Evolutionary conservation across 2,329 filamentous ascomycete genomes (phyloP).

Genomic region (Apiospora malaysiana): DNA sequence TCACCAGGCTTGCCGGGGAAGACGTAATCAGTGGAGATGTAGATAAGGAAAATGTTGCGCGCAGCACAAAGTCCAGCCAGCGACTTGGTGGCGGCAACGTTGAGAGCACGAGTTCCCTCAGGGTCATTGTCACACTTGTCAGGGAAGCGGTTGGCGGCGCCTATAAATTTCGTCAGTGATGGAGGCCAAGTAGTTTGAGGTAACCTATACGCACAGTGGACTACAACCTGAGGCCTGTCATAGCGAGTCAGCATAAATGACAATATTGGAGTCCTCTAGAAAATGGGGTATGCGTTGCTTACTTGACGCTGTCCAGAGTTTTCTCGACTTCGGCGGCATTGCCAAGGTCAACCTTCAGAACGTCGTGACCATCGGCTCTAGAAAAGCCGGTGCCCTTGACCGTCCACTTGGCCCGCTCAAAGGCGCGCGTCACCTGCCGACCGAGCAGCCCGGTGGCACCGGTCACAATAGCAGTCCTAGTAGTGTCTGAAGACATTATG

Average conservation of each 20-base stretch:
- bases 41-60: conserved; percentile 69
- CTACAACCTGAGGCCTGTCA: conserved; percentile 73
- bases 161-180: conserved; percentile 48
- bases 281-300: conserved; percentile 34
- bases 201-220: conserved; percentile 70
- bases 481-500: conserved; percentile 7
- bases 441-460: conserved; percentile 86
- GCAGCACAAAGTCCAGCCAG: conserved; percentile 71
- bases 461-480: conserved; percentile 62
- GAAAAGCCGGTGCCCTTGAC: conserved; percentile 76
- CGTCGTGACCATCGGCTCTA: conserved; percentile 71
- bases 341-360: conserved; percentile 65
- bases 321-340: conserved; percentile 53
- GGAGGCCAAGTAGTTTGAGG: neutral
- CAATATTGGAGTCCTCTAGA: neutral
- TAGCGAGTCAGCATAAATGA: conserved; percentile 45
- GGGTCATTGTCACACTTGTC: conserved; percentile 85
- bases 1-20: conserved; percentile 78
- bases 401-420: conserved; percentile 68
- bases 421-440: conserved; percentile 75
- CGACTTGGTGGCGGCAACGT: conserved; percentile 71
- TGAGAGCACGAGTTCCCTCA: conserved; percentile 73
- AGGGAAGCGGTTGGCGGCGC: conserved; percentile 86
- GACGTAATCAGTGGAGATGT: conserved; percentile 85
- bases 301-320: conserved; percentile 62